Percentiles rank a stretch among this genome's conserved stretches.
Conservation (phyloP, 2,329 filamentous ascomycete species). For the Microcyclosporella mali region DNA sequence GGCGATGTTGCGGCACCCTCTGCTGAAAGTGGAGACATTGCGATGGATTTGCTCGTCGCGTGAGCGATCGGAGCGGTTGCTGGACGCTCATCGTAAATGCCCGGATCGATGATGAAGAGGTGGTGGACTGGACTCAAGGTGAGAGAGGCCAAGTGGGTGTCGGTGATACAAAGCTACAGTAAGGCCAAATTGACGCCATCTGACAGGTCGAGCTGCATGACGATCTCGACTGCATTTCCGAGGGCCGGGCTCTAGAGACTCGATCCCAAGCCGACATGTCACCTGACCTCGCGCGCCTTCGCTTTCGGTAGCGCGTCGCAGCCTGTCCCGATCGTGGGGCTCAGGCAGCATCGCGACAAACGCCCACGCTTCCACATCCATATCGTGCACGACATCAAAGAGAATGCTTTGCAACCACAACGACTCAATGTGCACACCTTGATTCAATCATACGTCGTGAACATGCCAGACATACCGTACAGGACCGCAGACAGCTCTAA, state of each 20-base stretch:
- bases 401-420: background rate
- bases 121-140: background rate
- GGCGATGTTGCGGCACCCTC: slow-evolving; percentile 11
- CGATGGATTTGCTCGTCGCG: slow-evolving; percentile 23
- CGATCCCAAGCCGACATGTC: too few relatives aligned
- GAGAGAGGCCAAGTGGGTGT: background rate
- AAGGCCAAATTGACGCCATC: background rate
- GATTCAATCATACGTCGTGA: background rate
- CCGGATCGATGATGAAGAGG: background rate
- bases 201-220: background rate
- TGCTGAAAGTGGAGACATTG: slow-evolving; percentile 23
- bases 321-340: background rate
- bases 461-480: slow-evolving; percentile 6
- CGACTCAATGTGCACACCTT: too few relatives aligned
- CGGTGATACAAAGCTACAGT: background rate
- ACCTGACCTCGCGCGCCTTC: too few relatives aligned
- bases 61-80: slow-evolving; percentile 24
- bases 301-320: too few relatives aligned
- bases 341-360: background rate
- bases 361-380: too few relatives aligned
- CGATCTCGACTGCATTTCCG: too few relatives aligned
- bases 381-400: too few relatives aligned
- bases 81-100: slow-evolving; percentile 23
- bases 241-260: too few relatives aligned
- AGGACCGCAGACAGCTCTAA: slow-evolving; percentile 21